Percentiles rank a stretch among this genome's conserved stretches.
Evolutionary conservation across 2,329 filamentous ascomycete genomes (phyloP).

Genomic region (Exutisphaerella laricina): DNA sequence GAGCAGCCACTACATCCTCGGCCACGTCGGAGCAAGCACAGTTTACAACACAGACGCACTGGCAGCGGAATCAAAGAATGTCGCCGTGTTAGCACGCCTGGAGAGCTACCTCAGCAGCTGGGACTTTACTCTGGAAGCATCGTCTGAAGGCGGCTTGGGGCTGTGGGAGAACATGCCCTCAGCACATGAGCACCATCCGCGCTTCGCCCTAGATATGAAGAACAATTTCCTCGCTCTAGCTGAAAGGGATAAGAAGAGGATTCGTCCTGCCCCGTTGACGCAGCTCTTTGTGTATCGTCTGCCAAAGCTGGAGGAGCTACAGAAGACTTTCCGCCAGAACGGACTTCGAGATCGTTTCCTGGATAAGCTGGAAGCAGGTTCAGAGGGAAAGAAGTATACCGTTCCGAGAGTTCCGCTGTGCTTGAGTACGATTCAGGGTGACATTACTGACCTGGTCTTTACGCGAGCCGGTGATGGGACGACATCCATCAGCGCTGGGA

Average conservation of each 20-base stretch:
- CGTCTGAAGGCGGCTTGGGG: constrained; percentile 22
- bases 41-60: constrained; percentile 10
- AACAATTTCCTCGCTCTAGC: constrained; percentile 26
- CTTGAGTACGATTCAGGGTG: constrained; percentile 25
- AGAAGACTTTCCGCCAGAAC: constrained; percentile 12
- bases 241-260: constrained; percentile 30
- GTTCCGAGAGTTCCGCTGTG: constrained; percentile 28
- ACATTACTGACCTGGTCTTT: constrained; percentile 25
- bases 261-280: constrained; percentile 23
- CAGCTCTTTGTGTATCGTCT: constrained; percentile 31
- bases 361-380: constrained; percentile 10
- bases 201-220: constrained; percentile 21
- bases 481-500: constrained; percentile 20
- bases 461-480: constrained; percentile 11
- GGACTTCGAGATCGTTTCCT: constrained; percentile 12
- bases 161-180: constrained; percentile 31
- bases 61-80: constrained; percentile 20
- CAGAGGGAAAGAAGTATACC: constrained; percentile 9
- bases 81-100: constrained; percentile 27
- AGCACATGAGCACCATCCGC: constrained; percentile 31
- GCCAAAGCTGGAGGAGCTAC: constrained; percentile 19
- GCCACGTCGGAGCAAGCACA: constrained; percentile 23
- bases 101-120: constrained; percentile 30
- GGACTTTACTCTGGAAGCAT: constrained; percentile 24
- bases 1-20: constrained; percentile 29